These are phyloP conservation scores for Petunia secreta DNA, from an alignment of 257 asterid species.

Conservation along the genomic window DNA sequence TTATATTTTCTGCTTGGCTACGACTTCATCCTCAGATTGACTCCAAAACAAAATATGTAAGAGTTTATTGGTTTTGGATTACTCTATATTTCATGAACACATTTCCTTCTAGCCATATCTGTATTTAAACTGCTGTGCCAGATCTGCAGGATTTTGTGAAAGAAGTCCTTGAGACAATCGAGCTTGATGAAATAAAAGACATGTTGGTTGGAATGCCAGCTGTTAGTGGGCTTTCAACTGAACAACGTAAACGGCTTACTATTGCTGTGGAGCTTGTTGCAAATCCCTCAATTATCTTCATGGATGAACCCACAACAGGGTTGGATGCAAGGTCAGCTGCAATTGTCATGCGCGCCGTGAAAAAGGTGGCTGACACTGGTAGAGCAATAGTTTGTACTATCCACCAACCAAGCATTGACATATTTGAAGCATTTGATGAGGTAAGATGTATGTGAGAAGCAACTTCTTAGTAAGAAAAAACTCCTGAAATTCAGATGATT, in stretches of 20 bases:
- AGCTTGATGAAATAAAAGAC: conserved; percentile 56
- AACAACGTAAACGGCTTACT: conserved; percentile 62
- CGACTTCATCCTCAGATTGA: conserved; percentile 53
- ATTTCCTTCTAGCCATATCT: not conserved
- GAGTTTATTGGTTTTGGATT: conserved; percentile 11
- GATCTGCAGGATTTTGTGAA: conserved; percentile 52
- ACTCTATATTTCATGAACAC: too few species aligned
- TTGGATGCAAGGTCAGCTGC: conserved; percentile 70
- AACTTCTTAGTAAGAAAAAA: conserved; percentile 4
- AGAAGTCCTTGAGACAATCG: conserved; percentile 61
- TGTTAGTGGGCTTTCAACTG: conserved; percentile 56
- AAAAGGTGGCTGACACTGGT: conserved; percentile 58
- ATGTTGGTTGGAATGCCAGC: conserved; percentile 57
- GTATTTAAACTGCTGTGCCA: not conserved
- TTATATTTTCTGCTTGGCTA: conserved; percentile 63
- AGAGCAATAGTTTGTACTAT: conserved; percentile 68
- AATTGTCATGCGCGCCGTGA: conserved; percentile 62
- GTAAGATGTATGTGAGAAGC: conserved; percentile 24
- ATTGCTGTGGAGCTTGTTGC: conserved; percentile 69
- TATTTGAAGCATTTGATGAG: conserved; percentile 59
- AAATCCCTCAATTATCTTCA: conserved; percentile 60
- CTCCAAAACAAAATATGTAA: conserved; percentile 49
- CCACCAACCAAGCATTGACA: conserved; percentile 63
- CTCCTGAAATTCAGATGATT: too few species aligned
- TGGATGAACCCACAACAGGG: conserved; percentile 71